Conservation (phyloP, 1,284 basidiomycete genomes). For the Ceratobasidium sp. region DNA sequence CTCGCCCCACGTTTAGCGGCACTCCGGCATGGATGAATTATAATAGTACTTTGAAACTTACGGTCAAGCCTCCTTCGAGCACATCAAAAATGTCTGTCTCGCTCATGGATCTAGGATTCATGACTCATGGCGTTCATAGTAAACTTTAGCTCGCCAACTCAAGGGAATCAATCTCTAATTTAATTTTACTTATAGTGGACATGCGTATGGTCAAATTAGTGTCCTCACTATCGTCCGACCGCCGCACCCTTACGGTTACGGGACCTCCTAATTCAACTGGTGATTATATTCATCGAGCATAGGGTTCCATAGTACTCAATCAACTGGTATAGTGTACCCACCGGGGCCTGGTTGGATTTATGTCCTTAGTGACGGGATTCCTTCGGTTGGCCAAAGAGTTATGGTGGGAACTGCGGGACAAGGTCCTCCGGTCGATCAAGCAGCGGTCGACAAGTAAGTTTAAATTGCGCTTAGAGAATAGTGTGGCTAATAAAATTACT, state of each 20-base stretch:
- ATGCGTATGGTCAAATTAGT: conserved; percentile 77
- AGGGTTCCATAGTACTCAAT: conserved; percentile 71
- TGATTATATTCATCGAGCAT: conserved; percentile 79
- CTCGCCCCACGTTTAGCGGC: conserved; percentile 65
- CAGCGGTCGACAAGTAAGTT: no score
- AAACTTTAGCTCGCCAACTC: not conserved
- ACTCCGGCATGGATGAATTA: conserved; percentile 65
- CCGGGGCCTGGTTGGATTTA: conserved; percentile 62
- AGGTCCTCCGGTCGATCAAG: conserved; percentile 49
- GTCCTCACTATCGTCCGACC: conserved; percentile 56
- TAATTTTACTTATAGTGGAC: conserved; percentile 60
- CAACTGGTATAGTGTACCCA: conserved; percentile 51
- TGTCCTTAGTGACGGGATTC: conserved; percentile 64
- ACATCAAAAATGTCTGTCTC: conserved; percentile 75
- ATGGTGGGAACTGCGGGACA: conserved; percentile 61
- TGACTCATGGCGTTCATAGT: conserved; percentile 72
- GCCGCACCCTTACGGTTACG: conserved; percentile 13
- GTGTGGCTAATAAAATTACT: no score
- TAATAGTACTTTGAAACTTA: conserved; percentile 74
- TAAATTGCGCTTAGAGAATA: no score
- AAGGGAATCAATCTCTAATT: no score
- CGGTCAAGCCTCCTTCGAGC: conserved; percentile 71
- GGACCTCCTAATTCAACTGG: conserved; percentile 47
- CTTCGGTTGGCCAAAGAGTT: conserved; percentile 62
- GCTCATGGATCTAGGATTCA: conserved; percentile 86